Conservation (phyloP, 163 green algal genomes). For the Scenedesmus sp. region DNA sequence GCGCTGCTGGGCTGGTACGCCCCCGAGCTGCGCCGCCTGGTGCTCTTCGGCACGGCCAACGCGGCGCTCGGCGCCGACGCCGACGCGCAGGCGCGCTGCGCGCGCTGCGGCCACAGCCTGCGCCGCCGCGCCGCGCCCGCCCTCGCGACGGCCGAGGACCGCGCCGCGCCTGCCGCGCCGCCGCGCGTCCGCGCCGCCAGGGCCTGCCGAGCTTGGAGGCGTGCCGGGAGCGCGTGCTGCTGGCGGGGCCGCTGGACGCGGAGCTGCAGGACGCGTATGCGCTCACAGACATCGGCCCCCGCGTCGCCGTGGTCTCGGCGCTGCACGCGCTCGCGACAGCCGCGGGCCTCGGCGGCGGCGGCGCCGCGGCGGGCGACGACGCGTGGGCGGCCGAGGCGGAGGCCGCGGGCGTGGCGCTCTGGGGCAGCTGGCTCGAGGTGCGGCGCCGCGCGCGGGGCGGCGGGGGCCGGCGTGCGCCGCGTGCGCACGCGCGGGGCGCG, state of each 20-base stretch:
- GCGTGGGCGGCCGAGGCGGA: neutral
- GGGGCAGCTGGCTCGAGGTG: conserved; percentile 30
- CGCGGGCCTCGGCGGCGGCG: conserved; percentile 25
- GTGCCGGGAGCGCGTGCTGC: neutral
- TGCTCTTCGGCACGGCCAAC: conserved; percentile 34
- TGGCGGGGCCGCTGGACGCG: conserved; percentile 26
- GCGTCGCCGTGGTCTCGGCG: conserved; percentile 3
- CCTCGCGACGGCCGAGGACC: too few species aligned
- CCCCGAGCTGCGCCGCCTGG: conserved; percentile 26
- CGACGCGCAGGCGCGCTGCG: conserved; percentile 3
- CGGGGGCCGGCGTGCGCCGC: too few species aligned
- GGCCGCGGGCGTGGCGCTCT: conserved; percentile 31
- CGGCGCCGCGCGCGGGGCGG: too few species aligned
- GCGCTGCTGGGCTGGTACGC: conserved; percentile 40
- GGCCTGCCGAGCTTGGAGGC: conserved; percentile 16
- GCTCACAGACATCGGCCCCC: conserved; percentile 34
- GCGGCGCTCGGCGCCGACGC: neutral
- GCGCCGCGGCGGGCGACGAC: neutral
- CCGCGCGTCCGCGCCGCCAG: neutral
- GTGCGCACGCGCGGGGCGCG: too few species aligned
- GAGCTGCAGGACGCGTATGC: conserved; percentile 23
- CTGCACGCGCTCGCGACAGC: conserved; percentile 21
- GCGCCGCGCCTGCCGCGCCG: too few species aligned
- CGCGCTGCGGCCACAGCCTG: too few species aligned
- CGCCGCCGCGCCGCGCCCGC: too few species aligned